A percentile compares a stretch with the other conserved stretches of the same genome.
Conservation (phyloP, 176 grass and related monocot genomes). For the Pharus latifolius region DNA sequence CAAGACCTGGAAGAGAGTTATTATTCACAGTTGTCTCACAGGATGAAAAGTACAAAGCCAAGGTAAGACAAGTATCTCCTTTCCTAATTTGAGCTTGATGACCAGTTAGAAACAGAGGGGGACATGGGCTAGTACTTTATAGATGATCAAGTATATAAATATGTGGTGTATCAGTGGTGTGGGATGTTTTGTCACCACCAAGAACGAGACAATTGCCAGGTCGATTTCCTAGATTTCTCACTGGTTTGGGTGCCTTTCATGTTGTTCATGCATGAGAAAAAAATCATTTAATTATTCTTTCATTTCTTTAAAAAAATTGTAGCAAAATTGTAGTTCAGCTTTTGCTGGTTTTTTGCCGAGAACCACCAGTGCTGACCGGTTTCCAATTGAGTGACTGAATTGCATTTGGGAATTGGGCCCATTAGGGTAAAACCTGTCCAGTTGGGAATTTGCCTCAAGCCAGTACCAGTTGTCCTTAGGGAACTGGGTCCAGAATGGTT, state of each 20-base stretch:
- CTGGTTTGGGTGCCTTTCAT: too few species aligned
- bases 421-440: not conserved
- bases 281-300: too few species aligned
- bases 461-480: too few species aligned
- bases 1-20: slow-evolving; percentile 89
- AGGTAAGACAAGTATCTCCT: slow-evolving; percentile 35
- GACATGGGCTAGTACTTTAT: not conserved
- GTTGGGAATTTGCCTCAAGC: too few species aligned
- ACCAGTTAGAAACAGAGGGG: not conserved
- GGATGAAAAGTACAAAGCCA: slow-evolving; percentile 98
- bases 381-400: not conserved
- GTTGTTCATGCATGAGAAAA: too few species aligned
- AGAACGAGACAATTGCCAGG: too few species aligned
- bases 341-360: too few species aligned
- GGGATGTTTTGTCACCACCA: too few species aligned
- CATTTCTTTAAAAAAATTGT: too few species aligned
- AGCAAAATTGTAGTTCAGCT: too few species aligned
- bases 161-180: not conserved
- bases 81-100: not conserved
- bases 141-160: slow-evolving; percentile 6
- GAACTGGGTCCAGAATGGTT: not conserved
- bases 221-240: too few species aligned
- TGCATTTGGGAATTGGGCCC: not conserved
- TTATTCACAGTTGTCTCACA: slow-evolving; percentile 92
- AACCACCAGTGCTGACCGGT: too few species aligned